Evolutionary conservation across 1,284 basidiomycete genomes (phyloP), one percentile per base, ranked within the genome.

Genomic region (Apiotrichum sp.): DNA sequence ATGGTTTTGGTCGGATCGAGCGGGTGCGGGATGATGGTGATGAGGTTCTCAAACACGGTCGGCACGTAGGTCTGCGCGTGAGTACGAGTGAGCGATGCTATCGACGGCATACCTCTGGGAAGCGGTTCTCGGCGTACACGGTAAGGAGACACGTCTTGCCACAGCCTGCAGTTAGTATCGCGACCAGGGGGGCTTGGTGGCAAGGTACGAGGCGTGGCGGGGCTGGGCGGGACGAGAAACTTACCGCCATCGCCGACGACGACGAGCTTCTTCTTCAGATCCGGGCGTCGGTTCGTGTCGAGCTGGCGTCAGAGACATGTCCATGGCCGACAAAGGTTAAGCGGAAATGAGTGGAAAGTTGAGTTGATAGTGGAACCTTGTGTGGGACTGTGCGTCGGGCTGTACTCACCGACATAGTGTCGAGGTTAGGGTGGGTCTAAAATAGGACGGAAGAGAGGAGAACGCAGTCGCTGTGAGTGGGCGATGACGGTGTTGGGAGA

Each of bases 1-100:
- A 98, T 86, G 47, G 85, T 81, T 77, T 95, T 96, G 55, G 87
- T 86, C 3, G 74, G 69, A 43, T 97, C 92, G 65, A 87, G 88
- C 6, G 75, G 75, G 9, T 70, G 66, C 43, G 86, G 82, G 50
- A 96, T 86, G 66, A 88, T 85, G 9, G 93, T 95, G 56, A 97
- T 89, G 69, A 93, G 89, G 82, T 93, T 97, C 77, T 98, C 95
- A 73, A 98, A 98, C 7, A 98, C 93, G 22, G 93, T 98, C 31
- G 95, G 93, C 61, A 98, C 88, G 77, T 98, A 98, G 56, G 90
- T 86, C 92, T 96, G 76, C 9, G 14, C 4, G 10, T 3, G 9
- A 29, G 29, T 29, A 29, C 29, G 29, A 29, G 29, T 29, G 29
- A 29, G 29, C 3, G 29, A 29, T 29, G 29, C 2, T 29, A 29